These are phyloP conservation scores for Sporothrix dimorphospora DNA, from an alignment of 2,329 filamentous ascomycete genomes.

Conservation along the genomic window DNA sequence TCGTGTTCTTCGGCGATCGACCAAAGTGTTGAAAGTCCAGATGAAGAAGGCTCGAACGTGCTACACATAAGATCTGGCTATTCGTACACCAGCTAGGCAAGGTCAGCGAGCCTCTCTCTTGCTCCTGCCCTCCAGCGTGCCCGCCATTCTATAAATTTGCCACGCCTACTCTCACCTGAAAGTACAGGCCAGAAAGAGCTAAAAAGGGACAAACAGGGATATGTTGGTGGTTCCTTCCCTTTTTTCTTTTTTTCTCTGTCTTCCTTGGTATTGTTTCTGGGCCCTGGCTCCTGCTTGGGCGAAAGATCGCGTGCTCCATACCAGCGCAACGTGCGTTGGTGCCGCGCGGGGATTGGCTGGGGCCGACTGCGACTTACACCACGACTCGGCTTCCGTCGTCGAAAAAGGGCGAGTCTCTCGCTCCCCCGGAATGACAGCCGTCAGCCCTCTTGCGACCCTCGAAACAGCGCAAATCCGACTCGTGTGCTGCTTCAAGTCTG, in stretches of 20 bases:
- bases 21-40: neutral
- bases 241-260: neutral
- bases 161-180: conserved; percentile 2
- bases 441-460: conserved; percentile 7
- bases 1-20: neutral
- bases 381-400: neutral
- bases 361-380: conserved; percentile 22
- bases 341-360: conserved; percentile 32
- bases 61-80: neutral
- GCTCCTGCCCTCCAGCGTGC: neutral
- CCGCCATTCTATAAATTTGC: neutral
- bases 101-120: neutral
- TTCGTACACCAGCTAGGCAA: neutral
- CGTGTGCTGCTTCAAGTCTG: conserved; percentile 22
- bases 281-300: conserved; percentile 25
- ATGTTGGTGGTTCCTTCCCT: conserved; percentile 6
- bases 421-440: conserved; percentile 12
- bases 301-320: conserved; percentile 34
- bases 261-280: conserved; percentile 3
- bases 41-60: conserved; percentile 15
- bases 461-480: neutral
- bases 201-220: neutral
- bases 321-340: conserved; percentile 32
- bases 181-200: conserved; percentile 1
- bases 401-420: neutral